These are phyloP conservation scores for Lodderomyces metapsilosis DNA, from an alignment of 1,139 yeast species.

Conservation along the genomic window DNA sequence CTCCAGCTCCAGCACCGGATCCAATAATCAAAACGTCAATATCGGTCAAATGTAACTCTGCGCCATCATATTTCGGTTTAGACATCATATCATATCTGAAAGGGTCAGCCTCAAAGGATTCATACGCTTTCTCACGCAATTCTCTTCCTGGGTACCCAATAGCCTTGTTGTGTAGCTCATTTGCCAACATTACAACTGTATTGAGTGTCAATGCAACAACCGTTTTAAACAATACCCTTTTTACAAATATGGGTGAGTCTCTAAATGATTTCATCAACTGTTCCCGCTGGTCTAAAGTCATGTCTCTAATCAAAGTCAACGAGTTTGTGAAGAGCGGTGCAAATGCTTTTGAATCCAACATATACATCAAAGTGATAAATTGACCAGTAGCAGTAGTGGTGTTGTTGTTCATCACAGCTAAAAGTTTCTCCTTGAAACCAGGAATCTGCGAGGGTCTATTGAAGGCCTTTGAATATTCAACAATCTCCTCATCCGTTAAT, in stretches of 20 bases:
- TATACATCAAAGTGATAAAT: conserved; percentile 25
- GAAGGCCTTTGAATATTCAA: conserved; percentile 29
- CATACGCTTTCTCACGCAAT: conserved; percentile 26
- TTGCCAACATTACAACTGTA: conserved; percentile 24
- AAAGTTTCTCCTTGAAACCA: conserved; percentile 22
- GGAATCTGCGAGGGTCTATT: conserved; percentile 34
- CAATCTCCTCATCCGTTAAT: conserved; percentile 31
- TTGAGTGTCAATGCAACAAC: conserved; percentile 24
- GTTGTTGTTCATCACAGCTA: conserved; percentile 17
- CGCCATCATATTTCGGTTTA: conserved; percentile 29
- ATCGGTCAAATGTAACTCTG: conserved; percentile 38
- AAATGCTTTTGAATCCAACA: conserved; percentile 30
- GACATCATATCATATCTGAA: conserved; percentile 32
- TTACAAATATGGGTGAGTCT: conserved; percentile 31
- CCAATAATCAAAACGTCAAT: conserved; percentile 52
- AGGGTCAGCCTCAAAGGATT: conserved; percentile 24
- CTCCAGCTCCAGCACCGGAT: conserved; percentile 61
- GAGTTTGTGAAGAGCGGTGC: conserved; percentile 39
- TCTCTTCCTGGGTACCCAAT: conserved; percentile 37
- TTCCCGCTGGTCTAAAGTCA: conserved; percentile 32
- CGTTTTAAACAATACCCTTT: conserved; percentile 30
- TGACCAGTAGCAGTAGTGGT: conserved; percentile 19
- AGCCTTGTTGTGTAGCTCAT: conserved; percentile 35
- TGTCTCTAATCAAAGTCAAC: conserved; percentile 34
- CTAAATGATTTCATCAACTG: conserved; percentile 35